phyloP scores from a whole-genome alignment of 192 early-diverging fungal species.

The Coemansia sp. region DNA sequence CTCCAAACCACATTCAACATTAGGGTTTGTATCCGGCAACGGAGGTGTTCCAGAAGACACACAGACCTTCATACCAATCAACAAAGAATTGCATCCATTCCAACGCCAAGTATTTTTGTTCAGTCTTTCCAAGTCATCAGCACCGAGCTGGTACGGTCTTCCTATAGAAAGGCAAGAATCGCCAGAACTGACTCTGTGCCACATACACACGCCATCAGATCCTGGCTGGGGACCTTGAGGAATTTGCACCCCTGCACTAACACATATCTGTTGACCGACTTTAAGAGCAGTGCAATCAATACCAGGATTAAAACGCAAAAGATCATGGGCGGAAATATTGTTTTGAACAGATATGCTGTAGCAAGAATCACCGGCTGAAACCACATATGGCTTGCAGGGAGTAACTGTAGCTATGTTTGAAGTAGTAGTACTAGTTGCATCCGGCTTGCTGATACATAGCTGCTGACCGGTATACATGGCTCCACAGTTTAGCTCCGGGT shows the following conservation, averaged over 20 bases:
- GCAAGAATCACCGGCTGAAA: constrained; percentile 3
- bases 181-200: constrained; percentile 3
- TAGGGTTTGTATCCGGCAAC: constrained; percentile 1
- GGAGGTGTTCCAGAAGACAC: constrained; percentile 7
- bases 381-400: background rate
- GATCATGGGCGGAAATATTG: background rate
- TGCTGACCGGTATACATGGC: background rate
- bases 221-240: background rate
- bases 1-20: constrained; percentile 11
- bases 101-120: constrained; percentile 17
- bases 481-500: background rate
- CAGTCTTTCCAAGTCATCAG: background rate
- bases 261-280: background rate
- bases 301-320: constrained; percentile 7
- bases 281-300: constrained; percentile 3
- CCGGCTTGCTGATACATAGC: constrained; percentile 1
- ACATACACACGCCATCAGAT: background rate
- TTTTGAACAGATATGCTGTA: background rate
- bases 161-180: background rate
- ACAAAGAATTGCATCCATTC: background rate
- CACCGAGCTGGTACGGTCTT: background rate
- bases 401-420: background rate
- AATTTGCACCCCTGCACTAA: background rate
- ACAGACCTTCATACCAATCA: constrained; percentile 9
- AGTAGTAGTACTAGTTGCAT: background rate